Percentiles rank a stretch among this genome's conserved stretches.
Conservation (phyloP, 768 basidiomycete species). For the Leucogyrophana mollusca region DNA sequence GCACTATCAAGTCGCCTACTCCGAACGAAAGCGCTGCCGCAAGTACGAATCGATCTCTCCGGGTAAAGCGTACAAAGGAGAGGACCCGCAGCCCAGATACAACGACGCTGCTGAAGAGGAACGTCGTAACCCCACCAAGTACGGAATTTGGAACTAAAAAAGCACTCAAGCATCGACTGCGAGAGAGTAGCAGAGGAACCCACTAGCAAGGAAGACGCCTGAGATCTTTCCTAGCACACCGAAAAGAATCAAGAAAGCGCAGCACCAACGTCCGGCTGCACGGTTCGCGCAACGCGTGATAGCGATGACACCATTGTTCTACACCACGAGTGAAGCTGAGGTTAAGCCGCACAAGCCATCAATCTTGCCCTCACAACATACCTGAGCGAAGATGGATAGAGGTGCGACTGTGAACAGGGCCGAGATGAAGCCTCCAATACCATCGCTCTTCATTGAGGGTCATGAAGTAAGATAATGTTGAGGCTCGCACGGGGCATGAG, state of each 20-base stretch:
- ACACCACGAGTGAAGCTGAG: conserved; percentile 2
- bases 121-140: conserved; percentile 83
- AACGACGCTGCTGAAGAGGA: conserved; percentile 77
- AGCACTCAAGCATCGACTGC: not conserved
- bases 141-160: conserved; percentile 69
- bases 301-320: conserved; percentile 82
- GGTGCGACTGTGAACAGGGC: conserved; percentile 82
- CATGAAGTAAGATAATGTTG: not conserved
- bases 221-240: conserved; percentile 81
- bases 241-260: conserved; percentile 75
- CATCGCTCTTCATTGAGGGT: conserved; percentile 53
- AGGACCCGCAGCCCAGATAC: conserved; percentile 73
- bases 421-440: conserved; percentile 77
- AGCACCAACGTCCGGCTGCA: conserved; percentile 77
- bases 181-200: conserved; percentile 13
- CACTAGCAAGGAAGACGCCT: conserved; percentile 78
- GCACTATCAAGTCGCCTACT: conserved; percentile 67
- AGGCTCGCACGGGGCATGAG: not conserved
- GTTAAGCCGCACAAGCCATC: not conserved
- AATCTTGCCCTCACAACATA: conserved; percentile 12
- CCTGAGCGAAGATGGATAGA: conserved; percentile 75
- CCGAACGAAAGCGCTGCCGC: conserved; percentile 70
- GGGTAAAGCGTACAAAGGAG: conserved; percentile 53
- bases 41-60: conserved; percentile 68
- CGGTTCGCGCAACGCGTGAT: conserved; percentile 85